Percentiles rank a stretch among this genome's conserved stretches.
phyloP scores from a whole-genome alignment of 2,329 filamentous ascomycete species.

The Tolypocladium tropicale region DNA sequence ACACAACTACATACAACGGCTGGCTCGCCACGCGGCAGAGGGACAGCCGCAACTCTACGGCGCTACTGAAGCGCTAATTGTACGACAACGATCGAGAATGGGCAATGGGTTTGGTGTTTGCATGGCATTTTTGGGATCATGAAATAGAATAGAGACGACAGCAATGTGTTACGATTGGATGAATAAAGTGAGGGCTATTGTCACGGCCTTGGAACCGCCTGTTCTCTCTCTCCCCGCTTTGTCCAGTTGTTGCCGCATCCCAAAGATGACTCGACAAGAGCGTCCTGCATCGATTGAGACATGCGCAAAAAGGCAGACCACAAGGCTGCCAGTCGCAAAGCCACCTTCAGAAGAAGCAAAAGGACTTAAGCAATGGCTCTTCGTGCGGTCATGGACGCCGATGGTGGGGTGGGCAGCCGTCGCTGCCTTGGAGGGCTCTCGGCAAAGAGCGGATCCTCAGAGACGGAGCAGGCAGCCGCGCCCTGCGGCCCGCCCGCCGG shows the following conservation, averaged over 20 bases:
- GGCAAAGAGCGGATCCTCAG: background rate
- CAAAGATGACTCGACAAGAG: background rate
- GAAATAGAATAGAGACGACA: slow-evolving; percentile 2
- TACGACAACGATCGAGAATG: background rate
- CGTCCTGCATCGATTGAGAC: background rate
- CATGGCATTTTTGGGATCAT: background rate
- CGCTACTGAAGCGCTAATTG: background rate
- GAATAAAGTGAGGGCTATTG: background rate
- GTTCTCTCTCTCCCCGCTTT: background rate
- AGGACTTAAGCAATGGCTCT: background rate
- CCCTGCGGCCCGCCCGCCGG: no score
- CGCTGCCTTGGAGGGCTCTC: background rate
- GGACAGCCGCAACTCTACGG: background rate
- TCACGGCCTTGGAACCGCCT: no score
- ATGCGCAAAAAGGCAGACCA: background rate
- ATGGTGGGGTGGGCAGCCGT: background rate
- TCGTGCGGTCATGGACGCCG: background rate
- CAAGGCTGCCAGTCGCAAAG: background rate
- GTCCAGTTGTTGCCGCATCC: background rate
- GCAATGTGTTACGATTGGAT: slow-evolving; percentile 1
- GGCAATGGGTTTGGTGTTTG: background rate
- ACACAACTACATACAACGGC: background rate
- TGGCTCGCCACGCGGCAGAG: background rate
- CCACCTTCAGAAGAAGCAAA: background rate
- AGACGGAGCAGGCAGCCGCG: background rate